These are phyloP conservation scores for Eutrema japonicum DNA, from an alignment of 345 rosid species.

Conservation along the genomic window DNA sequence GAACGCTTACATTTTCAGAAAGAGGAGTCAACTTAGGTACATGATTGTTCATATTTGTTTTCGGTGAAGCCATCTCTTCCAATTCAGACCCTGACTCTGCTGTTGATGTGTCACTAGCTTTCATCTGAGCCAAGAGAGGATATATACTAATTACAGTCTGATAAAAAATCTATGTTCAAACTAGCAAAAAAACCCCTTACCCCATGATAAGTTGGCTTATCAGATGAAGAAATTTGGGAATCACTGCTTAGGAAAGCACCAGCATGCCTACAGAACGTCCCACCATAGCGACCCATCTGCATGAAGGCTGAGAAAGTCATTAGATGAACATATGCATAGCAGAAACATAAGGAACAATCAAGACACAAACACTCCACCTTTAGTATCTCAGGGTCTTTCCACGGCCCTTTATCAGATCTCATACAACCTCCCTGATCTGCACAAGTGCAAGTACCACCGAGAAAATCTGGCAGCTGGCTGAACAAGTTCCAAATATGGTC, in stretches of 20 bases:
- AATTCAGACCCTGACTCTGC: slow-evolving; percentile 89
- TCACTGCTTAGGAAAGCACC: slow-evolving; percentile 54
- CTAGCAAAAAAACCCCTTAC: slow-evolving; percentile 42
- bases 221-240: slow-evolving; percentile 53
- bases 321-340: slow-evolving; percentile 3
- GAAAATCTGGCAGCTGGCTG: slow-evolving; percentile 93
- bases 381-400: slow-evolving; percentile 83
- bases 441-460: slow-evolving; percentile 88
- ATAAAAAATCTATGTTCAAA: slow-evolving; percentile 20
- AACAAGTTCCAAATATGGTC: slow-evolving; percentile 37
- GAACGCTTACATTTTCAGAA: slow-evolving; percentile 68
- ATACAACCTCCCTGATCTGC: slow-evolving; percentile 86
- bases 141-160: slow-evolving; percentile 17
- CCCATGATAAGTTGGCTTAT: slow-evolving; percentile 52
- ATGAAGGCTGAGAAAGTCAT: slow-evolving; percentile 28
- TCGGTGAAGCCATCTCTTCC: slow-evolving; percentile 72
- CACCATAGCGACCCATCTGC: slow-evolving; percentile 74
- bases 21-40: slow-evolving; percentile 73
- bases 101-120: slow-evolving; percentile 75
- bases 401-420: slow-evolving; percentile 93
- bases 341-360: slow-evolving; percentile 5
- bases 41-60: slow-evolving; percentile 46
- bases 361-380: slow-evolving; percentile 52
- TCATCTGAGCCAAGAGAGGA: slow-evolving; percentile 50
- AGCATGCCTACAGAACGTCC: slow-evolving; percentile 62